Conservation (phyloP, 2,329 filamentous ascomycete genomes). For the Aspergillus hortae region DNA sequence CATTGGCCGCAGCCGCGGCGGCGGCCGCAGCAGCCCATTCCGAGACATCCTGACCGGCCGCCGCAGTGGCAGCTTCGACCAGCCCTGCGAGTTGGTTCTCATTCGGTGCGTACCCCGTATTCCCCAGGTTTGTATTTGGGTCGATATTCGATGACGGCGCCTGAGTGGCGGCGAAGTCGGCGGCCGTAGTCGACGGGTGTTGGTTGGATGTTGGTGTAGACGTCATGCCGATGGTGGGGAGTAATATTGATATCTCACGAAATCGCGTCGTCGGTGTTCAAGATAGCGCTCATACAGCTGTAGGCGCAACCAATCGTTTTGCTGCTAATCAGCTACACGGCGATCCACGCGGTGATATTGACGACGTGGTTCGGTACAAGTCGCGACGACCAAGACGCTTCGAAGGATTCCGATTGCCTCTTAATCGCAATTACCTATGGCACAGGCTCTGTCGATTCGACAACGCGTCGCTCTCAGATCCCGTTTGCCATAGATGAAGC, state of each 20-base stretch:
- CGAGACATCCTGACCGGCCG: slow-evolving; percentile 38
- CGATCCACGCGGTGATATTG: neutral
- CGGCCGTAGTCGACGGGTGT: slow-evolving; percentile 24
- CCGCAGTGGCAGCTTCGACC: slow-evolving; percentile 45
- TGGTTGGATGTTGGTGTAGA: slow-evolving; percentile 28
- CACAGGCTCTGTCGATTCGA: too few species aligned
- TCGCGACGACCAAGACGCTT: neutral
- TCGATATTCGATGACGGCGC: slow-evolving; percentile 28
- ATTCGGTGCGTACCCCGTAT: slow-evolving; percentile 31
- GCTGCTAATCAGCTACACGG: neutral
- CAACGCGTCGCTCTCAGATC: too few species aligned
- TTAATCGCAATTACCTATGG: too few species aligned
- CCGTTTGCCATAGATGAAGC: neutral
- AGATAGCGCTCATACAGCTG: neutral
- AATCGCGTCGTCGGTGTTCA: neutral
- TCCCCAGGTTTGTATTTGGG: slow-evolving; percentile 24
- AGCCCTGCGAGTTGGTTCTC: slow-evolving; percentile 45
- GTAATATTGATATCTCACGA: neutral
- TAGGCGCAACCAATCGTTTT: neutral
- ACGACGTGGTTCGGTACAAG: neutral
- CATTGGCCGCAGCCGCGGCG: slow-evolving; percentile 48
- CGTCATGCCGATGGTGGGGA: slow-evolving; percentile 20
- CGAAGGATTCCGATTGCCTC: neutral
- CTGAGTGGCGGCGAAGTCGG: slow-evolving; percentile 25
- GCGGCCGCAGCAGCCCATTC: slow-evolving; percentile 43